Evolutionary conservation across 768 basidiomycete species (phyloP), one percentile per base, ranked within the genome.

Genomic region (Lyophyllum decastes): DNA sequence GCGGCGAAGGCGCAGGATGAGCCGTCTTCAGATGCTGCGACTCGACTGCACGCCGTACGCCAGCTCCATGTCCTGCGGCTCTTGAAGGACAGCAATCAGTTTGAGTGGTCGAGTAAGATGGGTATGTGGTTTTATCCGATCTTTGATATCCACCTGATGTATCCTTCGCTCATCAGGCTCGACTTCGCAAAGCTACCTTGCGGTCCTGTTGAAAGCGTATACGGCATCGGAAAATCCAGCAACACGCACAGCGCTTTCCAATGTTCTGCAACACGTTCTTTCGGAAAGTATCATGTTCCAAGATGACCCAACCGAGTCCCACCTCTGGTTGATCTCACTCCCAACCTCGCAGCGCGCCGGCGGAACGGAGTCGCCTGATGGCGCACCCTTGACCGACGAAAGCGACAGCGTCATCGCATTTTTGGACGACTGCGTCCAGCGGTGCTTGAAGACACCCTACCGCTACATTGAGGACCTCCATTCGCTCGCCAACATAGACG

Each of bases 361-460:
- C 14, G 67, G 71, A 25, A 72, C 76, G 1, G 69, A 78, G 57
- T 71, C 82, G 2, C 83, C 83, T 1, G 85, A 89, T 56, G 82
- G 79, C 3, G 72, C 79, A 0, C 67, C 75, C 5, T 73, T 89
- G 21, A 76, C 74, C 1, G 83, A 83, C 45, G 90, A 89, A 72
- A 74, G 76, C 11, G 78, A 80, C 6, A 76, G 78, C 43, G 82
- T 88, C 25, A 73, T 89, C 17, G 57, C 71, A 0, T 94, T 97
- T 73, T 64, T 97, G 11, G 95, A 98, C 61, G 93, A 95, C 50
- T 96, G 94, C 66, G 78, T 90, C 2, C 87, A 89, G 56, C 80
- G 92, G 17, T 94, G 89, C 63, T 67, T 88, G 61, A 93, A 90
- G 70, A 89, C 88, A 2, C 92, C 94, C 0, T 91, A 94, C 68